phyloP scores from a whole-genome alignment of 1,284 basidiomycete species.

The Earliella scabrosa region DNA sequence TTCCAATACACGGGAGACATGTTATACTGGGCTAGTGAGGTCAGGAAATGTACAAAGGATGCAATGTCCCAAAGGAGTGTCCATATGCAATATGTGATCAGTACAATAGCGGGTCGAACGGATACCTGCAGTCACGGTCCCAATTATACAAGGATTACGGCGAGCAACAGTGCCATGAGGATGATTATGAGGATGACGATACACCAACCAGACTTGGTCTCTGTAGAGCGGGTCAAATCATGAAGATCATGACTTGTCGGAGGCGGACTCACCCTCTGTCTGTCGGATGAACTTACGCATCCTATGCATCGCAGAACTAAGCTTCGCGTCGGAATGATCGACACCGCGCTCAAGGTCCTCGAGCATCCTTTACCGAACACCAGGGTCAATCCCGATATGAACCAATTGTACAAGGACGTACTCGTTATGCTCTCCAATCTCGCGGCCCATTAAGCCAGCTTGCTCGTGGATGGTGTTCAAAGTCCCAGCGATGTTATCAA shows the following conservation, averaged over 20 bases:
- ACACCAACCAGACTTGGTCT: conserved; percentile 76
- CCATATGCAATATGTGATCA: conserved; percentile 9
- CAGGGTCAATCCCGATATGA: background rate
- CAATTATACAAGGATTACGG: conserved; percentile 57
- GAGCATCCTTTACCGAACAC: conserved; percentile 63
- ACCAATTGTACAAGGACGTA: conserved; percentile 41
- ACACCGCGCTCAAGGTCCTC: conserved; percentile 80
- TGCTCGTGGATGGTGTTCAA: conserved; percentile 82
- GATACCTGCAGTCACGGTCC: conserved; percentile 3
- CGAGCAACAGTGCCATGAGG: conserved; percentile 56
- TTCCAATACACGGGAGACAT: background rate
- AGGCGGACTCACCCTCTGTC: conserved; percentile 68
- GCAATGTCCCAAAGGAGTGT: conserved; percentile 18
- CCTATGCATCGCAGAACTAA: conserved; percentile 69
- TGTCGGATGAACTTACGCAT: conserved; percentile 84
- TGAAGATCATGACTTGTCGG: background rate
- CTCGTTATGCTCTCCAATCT: conserved; percentile 89
- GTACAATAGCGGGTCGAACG: conserved; percentile 12
- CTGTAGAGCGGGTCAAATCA: conserved; percentile 37
- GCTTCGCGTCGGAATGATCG: conserved; percentile 73
- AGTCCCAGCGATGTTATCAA: conserved; percentile 85
- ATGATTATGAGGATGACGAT: conserved; percentile 64
- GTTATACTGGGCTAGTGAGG: background rate
- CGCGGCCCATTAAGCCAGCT: conserved; percentile 88
- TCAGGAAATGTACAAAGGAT: conserved; percentile 9